Evolutionary conservation across 371 early-diverging fungal species (phyloP).

Genomic region (Nematocida homosporus): DNA sequence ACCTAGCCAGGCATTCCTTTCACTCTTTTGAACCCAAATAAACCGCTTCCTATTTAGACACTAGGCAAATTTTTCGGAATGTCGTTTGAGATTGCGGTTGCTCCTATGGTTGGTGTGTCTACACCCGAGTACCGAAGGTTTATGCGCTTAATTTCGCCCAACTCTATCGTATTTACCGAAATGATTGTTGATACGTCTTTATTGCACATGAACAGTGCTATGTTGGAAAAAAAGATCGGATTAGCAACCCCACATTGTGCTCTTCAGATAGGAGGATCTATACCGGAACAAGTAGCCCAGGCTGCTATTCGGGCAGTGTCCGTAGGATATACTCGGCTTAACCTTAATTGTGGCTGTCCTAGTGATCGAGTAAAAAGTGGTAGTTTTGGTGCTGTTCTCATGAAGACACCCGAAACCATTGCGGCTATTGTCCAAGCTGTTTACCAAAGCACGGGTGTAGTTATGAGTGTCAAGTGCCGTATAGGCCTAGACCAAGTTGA

Average conservation of each 20-base stretch:
- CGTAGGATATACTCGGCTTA: conserved; percentile 61
- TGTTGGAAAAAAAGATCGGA: conserved; percentile 62
- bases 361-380: conserved; percentile 67
- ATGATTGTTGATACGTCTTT: conserved; percentile 67
- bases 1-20: too few relatives aligned
- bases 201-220: conserved; percentile 58
- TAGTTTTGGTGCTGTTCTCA: conserved; percentile 68
- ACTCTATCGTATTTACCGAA: conserved; percentile 67
- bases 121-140: conserved; percentile 67
- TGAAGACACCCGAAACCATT: conserved; percentile 60
- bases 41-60: too few relatives aligned
- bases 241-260: conserved; percentile 58
- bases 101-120: conserved; percentile 69
- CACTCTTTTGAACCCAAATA: too few relatives aligned
- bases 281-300: conserved; percentile 57
- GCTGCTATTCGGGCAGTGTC: conserved; percentile 53
- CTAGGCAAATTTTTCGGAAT: too few relatives aligned
- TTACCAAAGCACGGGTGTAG: conserved; percentile 55
- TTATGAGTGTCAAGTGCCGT: conserved; percentile 67
- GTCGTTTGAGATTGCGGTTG: conserved; percentile 63
- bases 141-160: conserved; percentile 58
- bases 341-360: conserved; percentile 69
- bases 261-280: conserved; percentile 68
- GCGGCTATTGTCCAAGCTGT: conserved; percentile 65
- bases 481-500: conserved; percentile 68